Percentiles rank a stretch among this genome's conserved stretches.
phyloP scores from a whole-genome alignment of 164 flowering plant genomes.

The Euptelea pleiosperma region DNA sequence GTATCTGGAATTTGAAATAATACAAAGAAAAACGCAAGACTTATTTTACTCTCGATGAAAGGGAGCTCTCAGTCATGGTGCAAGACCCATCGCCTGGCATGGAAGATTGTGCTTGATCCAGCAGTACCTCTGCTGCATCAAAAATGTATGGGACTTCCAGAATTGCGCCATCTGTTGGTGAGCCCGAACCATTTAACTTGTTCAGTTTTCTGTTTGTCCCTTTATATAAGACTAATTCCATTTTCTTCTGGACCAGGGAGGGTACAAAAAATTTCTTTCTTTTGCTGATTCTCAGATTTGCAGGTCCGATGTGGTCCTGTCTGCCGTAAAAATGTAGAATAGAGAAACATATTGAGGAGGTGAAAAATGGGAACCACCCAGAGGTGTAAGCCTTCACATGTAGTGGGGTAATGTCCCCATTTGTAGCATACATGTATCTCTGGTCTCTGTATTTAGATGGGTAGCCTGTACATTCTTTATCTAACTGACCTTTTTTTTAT shows the following conservation, averaged over 20 bases:
- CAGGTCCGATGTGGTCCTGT: neutral
- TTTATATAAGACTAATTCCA: neutral
- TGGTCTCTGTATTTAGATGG: too few species aligned
- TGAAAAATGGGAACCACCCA: neutral
- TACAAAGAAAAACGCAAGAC: neutral
- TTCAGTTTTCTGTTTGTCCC: neutral
- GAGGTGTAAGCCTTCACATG: neutral
- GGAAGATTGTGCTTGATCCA: neutral
- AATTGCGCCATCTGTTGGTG: neutral
- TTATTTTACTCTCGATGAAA: neutral
- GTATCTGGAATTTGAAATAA: neutral
- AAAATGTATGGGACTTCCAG: neutral
- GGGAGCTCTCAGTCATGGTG: neutral
- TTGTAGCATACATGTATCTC: too few species aligned
- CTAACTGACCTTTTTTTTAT: too few species aligned
- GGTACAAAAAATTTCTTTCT: neutral
- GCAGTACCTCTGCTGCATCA: neutral
- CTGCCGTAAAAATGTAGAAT: too few species aligned
- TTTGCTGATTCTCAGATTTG: neutral
- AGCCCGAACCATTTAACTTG: neutral
- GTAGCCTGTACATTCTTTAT: too few species aligned
- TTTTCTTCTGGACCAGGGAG: neutral
- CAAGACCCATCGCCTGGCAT: neutral
- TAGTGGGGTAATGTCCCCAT: too few species aligned
- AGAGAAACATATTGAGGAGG: neutral